Evolutionary conservation across 2,329 filamentous ascomycete genomes (phyloP).

Genomic region (Lasiodiplodia hormozganensis): DNA sequence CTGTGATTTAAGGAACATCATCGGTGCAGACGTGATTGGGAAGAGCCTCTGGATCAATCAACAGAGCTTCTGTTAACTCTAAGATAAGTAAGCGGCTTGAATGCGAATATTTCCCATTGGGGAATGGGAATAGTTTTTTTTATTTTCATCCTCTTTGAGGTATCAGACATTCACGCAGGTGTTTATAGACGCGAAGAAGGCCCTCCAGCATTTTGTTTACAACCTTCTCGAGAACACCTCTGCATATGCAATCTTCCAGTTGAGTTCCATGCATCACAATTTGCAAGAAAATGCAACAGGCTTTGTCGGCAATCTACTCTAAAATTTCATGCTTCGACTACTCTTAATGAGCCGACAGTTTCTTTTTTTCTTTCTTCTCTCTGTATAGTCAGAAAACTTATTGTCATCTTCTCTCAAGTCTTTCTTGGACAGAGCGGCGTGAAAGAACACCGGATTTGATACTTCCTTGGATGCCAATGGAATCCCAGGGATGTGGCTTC

Average conservation of each 20-base stretch:
- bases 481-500: not conserved
- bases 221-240: not conserved
- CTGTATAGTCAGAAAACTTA: not conserved
- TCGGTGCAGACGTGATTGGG: not conserved
- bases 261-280: not conserved
- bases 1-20: not conserved
- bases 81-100: not conserved
- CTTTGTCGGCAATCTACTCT: not conserved
- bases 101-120: not conserved
- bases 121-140: not conserved
- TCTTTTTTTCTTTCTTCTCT: not conserved
- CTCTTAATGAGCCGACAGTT: not conserved
- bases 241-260: not conserved
- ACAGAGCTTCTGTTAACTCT: not conserved
- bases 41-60: not conserved
- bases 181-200: not conserved
- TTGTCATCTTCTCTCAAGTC: not conserved
- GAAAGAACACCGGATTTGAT: not conserved
- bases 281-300: not conserved
- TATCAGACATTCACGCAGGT: not conserved
- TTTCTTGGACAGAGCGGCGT: not conserved
- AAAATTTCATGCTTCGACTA: not conserved
- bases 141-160: not conserved
- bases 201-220: not conserved
- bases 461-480: too few species aligned